Evolutionary conservation across 352 stramenopile genomes (phyloP).

Genomic region (Thalassiosira mediterranea): DNA sequence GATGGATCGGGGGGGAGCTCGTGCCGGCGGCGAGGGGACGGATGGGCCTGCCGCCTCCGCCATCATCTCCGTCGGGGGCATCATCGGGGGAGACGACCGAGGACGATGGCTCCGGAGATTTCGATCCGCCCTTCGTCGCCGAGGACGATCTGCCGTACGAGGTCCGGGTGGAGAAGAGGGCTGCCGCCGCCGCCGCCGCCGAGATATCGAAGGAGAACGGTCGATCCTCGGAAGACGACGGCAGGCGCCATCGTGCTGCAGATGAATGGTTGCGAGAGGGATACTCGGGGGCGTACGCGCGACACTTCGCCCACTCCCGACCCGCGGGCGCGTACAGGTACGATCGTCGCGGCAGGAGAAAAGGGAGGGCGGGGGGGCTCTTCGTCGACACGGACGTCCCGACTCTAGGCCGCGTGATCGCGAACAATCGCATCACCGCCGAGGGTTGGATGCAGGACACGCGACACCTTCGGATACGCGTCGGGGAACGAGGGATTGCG

Average conservation of each 20-base stretch:
- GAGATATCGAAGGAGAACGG: too few relatives aligned
- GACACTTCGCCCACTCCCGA: conserved; percentile 53
- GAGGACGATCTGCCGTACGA: neutral
- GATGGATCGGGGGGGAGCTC: conserved; percentile 65
- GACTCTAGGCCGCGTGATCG: conserved; percentile 51
- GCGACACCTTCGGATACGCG: conserved; percentile 65
- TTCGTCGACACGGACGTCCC: conserved; percentile 11
- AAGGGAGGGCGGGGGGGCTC: neutral
- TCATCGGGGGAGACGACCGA: too few relatives aligned
- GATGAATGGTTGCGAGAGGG: conserved; percentile 45
- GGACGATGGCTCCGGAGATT: neutral
- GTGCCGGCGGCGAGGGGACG: conserved; percentile 16
- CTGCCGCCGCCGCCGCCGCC: neutral
- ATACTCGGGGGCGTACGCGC: conserved; percentile 34
- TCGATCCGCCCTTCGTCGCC: neutral
- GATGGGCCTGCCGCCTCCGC: too few relatives aligned
- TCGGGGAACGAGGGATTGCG: conserved; percentile 13
- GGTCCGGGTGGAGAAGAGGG: neutral
- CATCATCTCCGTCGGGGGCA: too few relatives aligned
- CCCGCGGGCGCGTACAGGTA: conserved; percentile 76
- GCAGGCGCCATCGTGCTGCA: too few relatives aligned
- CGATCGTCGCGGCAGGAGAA: conserved; percentile 24
- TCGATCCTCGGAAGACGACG: neutral
- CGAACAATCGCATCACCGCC: conserved; percentile 73
- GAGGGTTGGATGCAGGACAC: conserved; percentile 80